A percentile compares a stretch with the other conserved stretches of the same genome.
Conservation (phyloP, 345 rosid species). For the Citrus reticulata region DNA sequence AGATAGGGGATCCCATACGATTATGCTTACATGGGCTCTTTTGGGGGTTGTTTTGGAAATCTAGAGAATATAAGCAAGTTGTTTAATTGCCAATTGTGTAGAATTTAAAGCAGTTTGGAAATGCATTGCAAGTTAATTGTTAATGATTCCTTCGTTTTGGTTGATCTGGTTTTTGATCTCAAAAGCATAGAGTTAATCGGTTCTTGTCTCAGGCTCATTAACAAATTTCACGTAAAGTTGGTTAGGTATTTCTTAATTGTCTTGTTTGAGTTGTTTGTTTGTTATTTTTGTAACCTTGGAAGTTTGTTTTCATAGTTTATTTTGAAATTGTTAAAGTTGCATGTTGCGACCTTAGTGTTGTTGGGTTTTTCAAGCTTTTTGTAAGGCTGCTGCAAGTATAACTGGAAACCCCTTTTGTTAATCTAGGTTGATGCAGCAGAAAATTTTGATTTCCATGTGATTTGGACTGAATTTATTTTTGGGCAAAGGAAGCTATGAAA, state of each 20-base stretch:
- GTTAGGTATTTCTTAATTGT: neutral
- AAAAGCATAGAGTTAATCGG: neutral
- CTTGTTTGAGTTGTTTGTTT: neutral
- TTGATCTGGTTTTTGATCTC: neutral
- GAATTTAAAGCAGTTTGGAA: neutral
- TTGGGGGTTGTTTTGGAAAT: neutral
- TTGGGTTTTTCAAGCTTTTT: neutral
- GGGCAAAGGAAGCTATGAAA: neutral
- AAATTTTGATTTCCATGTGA: neutral
- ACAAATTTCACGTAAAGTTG: neutral
- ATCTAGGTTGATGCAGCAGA: neutral
- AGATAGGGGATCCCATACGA: too few relatives aligned
- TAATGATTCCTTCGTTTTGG: neutral
- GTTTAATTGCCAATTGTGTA: constrained; percentile 9
- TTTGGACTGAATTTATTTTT: neutral
- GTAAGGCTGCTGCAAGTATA: constrained; percentile 13
- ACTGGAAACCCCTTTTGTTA: constrained; percentile 11
- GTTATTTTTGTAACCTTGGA: neutral
- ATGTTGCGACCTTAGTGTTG: neutral
- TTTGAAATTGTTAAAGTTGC: neutral
- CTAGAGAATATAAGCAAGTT: constrained; percentile 3
- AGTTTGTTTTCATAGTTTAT: neutral
- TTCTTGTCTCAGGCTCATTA: neutral
- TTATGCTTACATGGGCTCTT: neutral
- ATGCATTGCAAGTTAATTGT: neutral